Percentiles rank a stretch among this genome's conserved stretches.
Evolutionary conservation across 352 stramenopile species (phyloP).

Genomic region (Pythium myriotylum): DNA sequence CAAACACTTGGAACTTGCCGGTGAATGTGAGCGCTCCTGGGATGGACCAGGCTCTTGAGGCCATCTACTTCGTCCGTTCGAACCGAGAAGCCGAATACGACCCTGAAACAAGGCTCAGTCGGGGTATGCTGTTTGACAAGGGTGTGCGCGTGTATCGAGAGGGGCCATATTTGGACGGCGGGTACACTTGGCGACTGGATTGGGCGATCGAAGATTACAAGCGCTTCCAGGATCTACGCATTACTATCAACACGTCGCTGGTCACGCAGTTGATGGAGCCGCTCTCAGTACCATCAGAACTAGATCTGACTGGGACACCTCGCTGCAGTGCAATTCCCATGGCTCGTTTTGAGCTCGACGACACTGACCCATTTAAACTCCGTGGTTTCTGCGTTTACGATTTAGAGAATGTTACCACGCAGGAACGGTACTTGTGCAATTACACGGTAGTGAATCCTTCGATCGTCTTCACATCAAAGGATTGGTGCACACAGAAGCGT

Average conservation of each 20-base stretch:
- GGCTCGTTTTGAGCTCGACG: constrained; percentile 47
- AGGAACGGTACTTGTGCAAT: constrained; percentile 81
- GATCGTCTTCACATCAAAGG: constrained; percentile 68
- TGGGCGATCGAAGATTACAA: constrained; percentile 77
- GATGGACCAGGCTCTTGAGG: constrained; percentile 77
- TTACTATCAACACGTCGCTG: constrained; percentile 56
- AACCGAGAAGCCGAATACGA: constrained; percentile 70
- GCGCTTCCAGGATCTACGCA: constrained; percentile 67
- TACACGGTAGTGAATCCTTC: constrained; percentile 73
- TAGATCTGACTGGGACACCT: constrained; percentile 41
- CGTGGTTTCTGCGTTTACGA: constrained; percentile 70
- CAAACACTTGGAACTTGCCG: constrained; percentile 64
- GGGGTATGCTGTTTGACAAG: constrained; percentile 68
- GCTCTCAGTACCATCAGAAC: constrained; percentile 53
- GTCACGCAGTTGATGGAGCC: constrained; percentile 71
- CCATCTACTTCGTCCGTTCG: constrained; percentile 64
- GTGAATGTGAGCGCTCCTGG: constrained; percentile 71
- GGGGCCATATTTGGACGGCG: constrained; percentile 68
- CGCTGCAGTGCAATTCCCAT: constrained; percentile 55
- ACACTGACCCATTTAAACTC: constrained; percentile 49
- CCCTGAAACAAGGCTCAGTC: constrained; percentile 48
- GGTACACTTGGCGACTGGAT: constrained; percentile 70
- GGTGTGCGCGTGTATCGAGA: constrained; percentile 71
- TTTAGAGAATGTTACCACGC: constrained; percentile 54
- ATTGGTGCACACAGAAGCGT: constrained; percentile 68